Base-by-base conservation (phyloP, 2,329 filamentous ascomycete species). In the Diaporthe amygdali region DNA sequence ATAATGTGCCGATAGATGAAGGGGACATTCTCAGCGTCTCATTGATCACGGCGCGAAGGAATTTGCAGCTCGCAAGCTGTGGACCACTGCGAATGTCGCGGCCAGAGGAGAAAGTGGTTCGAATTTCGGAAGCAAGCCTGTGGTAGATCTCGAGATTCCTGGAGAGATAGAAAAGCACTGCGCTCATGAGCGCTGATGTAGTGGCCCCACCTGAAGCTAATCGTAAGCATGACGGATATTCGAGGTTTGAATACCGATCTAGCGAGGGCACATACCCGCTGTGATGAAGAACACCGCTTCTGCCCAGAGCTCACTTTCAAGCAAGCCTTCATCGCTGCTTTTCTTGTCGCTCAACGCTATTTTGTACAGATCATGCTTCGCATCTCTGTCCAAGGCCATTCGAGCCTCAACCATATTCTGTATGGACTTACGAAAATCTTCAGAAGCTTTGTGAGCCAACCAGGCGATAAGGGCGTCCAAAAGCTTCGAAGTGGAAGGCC, bases 1-100 rank as follows among this genome's bases (percentile, higher is more conserved):
- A 72, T 15, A 69, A n/a, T 14, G 51, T 67, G 17, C 32, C 47
- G 6, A 63, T 25, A 2, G 51, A 55, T 1, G 70, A 47, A 7
- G 70, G 70, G 6, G 72, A 46, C 25, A 71, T 59, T 8, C 72
- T 55, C 2, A 72, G 63, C 3, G 52, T 55, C 44, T 74, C 72
- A 47, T 74, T 59, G 39, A 74, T 72, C 17, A 54, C 49, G 15
- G 51, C 66, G 6, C 66, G 39, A 6, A 68, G n/a, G 27, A 47
- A 56, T 32, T 27, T 37, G 14, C 66, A 68, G 30, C 51, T 44
- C 10, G 51, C 22, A 15, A 55, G 51, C 7, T 49, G 27, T 5
- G 51, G 49, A 1, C 39, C 66, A 25, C 22, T 22, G 12, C 34
- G 37, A 3, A 68, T 68, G 7, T 56, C 51, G 17, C 32, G 12